Evolutionary conservation across 2,329 filamentous ascomycete genomes (phyloP).

Genomic region (Paecilomyces dactylethromorphus): DNA sequence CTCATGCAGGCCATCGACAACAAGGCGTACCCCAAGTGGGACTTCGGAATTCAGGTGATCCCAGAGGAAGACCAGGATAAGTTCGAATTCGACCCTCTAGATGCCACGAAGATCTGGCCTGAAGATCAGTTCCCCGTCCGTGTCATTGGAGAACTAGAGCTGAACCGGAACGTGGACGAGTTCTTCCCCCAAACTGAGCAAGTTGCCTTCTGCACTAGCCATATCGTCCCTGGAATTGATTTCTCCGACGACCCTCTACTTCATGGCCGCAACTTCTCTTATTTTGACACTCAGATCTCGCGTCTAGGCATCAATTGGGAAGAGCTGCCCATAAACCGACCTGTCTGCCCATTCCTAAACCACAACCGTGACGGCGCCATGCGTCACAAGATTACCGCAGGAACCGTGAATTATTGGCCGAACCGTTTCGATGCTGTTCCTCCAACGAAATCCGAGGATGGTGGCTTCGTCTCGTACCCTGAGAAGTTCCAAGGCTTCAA

Average conservation of each 20-base stretch:
- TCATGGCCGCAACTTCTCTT: conserved; percentile 65
- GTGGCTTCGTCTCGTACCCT: conserved; percentile 63
- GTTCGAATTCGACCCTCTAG: conserved; percentile 80
- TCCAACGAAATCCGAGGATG: conserved; percentile 56
- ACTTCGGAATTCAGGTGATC: conserved; percentile 74
- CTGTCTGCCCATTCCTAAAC: conserved; percentile 64
- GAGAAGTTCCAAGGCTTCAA: conserved; percentile 65
- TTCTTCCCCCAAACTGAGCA: conserved; percentile 81
- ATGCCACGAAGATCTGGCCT: conserved; percentile 81
- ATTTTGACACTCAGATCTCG: conserved; percentile 49
- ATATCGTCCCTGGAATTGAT: conserved; percentile 71
- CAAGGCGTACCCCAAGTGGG: conserved; percentile 68
- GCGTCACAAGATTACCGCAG: conserved; percentile 66
- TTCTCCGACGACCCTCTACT: conserved; percentile 69
- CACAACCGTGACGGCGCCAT: conserved; percentile 67
- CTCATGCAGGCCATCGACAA: conserved; percentile 67
- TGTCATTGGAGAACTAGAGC: conserved; percentile 71
- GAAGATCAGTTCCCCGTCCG: conserved; percentile 68
- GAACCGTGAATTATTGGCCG: conserved; percentile 73
- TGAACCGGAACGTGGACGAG: conserved; percentile 75
- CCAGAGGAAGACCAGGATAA: conserved; percentile 65
- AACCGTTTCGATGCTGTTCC: conserved; percentile 61
- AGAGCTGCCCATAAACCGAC: conserved; percentile 64
- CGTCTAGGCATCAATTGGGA: conserved; percentile 64
- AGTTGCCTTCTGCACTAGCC: conserved; percentile 72